These are phyloP conservation scores for Xylaria telfairii DNA, from an alignment of 495 filamentous ascomycete genomes.

Conservation along the genomic window DNA sequence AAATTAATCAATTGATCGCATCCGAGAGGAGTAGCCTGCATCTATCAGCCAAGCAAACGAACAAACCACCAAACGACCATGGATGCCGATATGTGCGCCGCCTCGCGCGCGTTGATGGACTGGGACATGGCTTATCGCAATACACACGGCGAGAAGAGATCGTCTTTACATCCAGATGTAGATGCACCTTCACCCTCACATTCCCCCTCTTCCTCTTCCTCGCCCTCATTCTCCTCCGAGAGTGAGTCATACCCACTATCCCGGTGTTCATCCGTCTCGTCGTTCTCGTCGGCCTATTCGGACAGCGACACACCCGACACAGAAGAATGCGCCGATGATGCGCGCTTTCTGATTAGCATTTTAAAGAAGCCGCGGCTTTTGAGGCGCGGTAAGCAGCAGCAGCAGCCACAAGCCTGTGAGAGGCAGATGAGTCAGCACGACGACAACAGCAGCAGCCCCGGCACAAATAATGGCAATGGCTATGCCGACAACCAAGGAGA, in stretches of 20 bases:
- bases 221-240: constrained; percentile 2
- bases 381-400: neutral
- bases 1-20: neutral
- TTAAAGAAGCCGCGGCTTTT: constrained; percentile 13
- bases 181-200: no score
- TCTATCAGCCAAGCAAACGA: neutral
- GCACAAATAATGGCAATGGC: neutral
- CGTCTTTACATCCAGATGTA: neutral
- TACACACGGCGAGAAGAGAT: no score
- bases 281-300: constrained; percentile 11
- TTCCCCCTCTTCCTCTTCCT: neutral
- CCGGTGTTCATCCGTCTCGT: constrained; percentile 7
- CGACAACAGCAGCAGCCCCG: neutral
- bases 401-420: neutral
- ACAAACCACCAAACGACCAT: neutral
- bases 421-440: neutral
- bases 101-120: neutral
- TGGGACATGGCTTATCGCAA: neutral
- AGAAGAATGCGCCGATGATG: neutral
- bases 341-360: neutral
- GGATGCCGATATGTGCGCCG: neutral
- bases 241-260: constrained; percentile 7
- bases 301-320: neutral
- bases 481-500: neutral
- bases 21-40: neutral